Evolutionary conservation across 2,329 filamentous ascomycete species (phyloP).

Genomic region (Fusarium praegraminearum): DNA sequence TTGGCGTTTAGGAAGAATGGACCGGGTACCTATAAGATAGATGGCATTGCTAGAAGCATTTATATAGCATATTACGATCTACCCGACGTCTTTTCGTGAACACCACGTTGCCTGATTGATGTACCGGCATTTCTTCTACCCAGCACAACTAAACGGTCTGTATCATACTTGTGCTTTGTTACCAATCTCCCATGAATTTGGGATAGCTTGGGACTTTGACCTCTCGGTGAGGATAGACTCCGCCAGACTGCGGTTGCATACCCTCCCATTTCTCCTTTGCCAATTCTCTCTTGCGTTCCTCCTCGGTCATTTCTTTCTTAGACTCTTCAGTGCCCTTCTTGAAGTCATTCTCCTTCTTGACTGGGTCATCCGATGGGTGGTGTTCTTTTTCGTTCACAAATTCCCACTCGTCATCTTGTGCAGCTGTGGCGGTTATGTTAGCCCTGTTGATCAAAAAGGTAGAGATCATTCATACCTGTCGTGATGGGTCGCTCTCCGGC

Average conservation of each 20-base stretch:
- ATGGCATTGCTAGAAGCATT: neutral
- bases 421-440: neutral
- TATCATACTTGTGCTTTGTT: accelerated
- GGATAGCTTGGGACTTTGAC: conserved; percentile 12
- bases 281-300: neutral
- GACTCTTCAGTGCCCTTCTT: accelerated
- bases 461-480: neutral
- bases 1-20: neutral
- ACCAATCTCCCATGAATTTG: conserved; percentile 11
- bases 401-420: conserved; percentile 21
- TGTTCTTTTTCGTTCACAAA: conserved; percentile 5
- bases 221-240: neutral
- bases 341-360: accelerated
- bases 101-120: neutral
- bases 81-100: neutral
- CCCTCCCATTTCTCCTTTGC: neutral
- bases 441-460: accelerated
- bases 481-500: accelerated
- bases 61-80: neutral
- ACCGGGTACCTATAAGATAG: neutral
- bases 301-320: neutral
- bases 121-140: neutral
- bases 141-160: too few relatives aligned
- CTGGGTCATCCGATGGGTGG: too few relatives aligned
- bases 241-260: conserved; percentile 2